Evolutionary conservation across 495 filamentous ascomycete species (phyloP), one percentile per base, ranked within the genome.

Genomic region (Aspergillus leporis): DNA sequence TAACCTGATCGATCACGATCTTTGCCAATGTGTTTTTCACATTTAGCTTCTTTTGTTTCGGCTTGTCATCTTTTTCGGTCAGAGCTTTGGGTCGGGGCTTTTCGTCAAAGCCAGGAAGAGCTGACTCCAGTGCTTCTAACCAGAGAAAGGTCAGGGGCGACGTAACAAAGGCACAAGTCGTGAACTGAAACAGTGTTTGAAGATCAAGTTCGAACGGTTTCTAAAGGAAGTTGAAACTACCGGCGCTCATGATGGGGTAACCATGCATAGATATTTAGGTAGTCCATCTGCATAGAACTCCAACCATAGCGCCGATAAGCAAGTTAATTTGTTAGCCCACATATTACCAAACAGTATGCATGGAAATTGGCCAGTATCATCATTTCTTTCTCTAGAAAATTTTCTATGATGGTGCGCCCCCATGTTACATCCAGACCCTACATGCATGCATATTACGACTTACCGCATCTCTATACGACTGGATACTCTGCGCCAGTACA

Each of bases 111-210:
- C 76, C 79, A 0, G 83, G 83, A 58, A 83, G 83, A 5, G 53
- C 56, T 8, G 69, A 59, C 62, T 86, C 83, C 32, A 86, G 73
- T 22, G 67, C 78, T 36, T 72, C 73, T 60, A 88, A 88, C 91
- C 91, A 97, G 56, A 92, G 70, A 66, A 89, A 90, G 69, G 92
- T 92, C 30, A 89, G 84, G 0, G 92, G 92, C 7, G 85, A 85
- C 56, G 77, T 84, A 51, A 95, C 61, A 21, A 90, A 64, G 12
- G 86, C 78, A 71, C 85, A 95, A 34, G 93, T 63, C 45, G 87
- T 75, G 70, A 94, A 96, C 59, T 91, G 88, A 61, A 90, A 73
- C 50, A 93, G 65, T 3, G 86, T 80, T 12, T 78, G 71, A 52
- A 69, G 74, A 73, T 90, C 78, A 55, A 93, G 60, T 45, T 71